Conservation (phyloP, 495 filamentous ascomycete genomes). For the Xylaria sp. region DNA sequence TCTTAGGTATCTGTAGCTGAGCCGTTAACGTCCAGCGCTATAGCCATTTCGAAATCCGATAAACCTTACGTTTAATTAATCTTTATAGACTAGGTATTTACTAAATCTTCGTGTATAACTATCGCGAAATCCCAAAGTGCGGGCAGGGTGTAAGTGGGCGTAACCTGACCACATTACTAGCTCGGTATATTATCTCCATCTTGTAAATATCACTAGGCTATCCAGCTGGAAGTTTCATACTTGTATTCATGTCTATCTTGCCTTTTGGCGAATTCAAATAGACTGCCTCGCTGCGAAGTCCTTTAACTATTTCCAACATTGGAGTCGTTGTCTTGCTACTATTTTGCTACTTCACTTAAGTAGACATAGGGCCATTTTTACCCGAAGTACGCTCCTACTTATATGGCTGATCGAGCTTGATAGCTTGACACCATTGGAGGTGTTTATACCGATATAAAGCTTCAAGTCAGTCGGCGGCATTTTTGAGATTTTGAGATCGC, state of each 20-base stretch:
- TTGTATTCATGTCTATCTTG: background rate
- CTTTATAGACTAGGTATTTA: too few relatives aligned
- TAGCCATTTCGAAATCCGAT: background rate
- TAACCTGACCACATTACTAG: background rate
- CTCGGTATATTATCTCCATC: background rate
- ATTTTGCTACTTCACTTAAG: background rate
- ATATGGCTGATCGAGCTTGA: background rate
- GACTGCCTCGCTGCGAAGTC: background rate
- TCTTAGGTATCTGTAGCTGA: background rate
- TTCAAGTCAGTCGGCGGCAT: too few relatives aligned
- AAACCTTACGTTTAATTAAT: background rate
- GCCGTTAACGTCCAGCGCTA: background rate
- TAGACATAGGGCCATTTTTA: background rate
- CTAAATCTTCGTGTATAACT: background rate
- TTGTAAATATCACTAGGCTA: background rate
- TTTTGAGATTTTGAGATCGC: too few relatives aligned
- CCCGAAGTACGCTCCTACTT: background rate
- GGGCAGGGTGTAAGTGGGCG: background rate
- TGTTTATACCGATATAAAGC: background rate
- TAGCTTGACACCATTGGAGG: background rate
- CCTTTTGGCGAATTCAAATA: background rate
- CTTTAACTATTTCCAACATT: background rate
- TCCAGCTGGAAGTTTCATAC: background rate
- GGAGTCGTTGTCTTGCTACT: background rate
- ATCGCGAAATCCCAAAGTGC: background rate